phyloP scores from a whole-genome alignment of 352 stramenopile species.

The Globisporangium mamillatum region DNA sequence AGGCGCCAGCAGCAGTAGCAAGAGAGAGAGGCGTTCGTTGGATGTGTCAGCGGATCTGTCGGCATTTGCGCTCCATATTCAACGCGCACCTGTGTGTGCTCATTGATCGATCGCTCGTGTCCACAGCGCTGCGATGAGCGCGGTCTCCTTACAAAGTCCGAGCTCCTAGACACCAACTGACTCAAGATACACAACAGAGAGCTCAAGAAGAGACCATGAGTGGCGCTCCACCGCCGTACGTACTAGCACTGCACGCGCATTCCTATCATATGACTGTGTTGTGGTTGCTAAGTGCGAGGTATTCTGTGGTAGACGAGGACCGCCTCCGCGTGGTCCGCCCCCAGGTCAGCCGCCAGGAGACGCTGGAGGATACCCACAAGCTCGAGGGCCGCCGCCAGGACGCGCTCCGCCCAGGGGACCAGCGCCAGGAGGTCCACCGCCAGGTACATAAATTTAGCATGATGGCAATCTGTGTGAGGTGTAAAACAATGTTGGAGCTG shows the following conservation, averaged over 20 bases:
- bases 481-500: neutral
- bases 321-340: constrained; percentile 35
- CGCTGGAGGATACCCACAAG: constrained; percentile 43
- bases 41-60: neutral
- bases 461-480: neutral
- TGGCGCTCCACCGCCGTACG: constrained; percentile 27
- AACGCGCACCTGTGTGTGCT: neutral
- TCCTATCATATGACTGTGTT: too few relatives aligned
- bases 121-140: neutral
- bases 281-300: too few relatives aligned
- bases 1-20: neutral
- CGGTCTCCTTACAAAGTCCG: neutral
- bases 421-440: constrained; percentile 39
- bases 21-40: neutral
- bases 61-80: neutral
- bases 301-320: constrained; percentile 15
- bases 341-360: constrained; percentile 22
- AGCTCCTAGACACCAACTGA: neutral
- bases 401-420: constrained; percentile 28
- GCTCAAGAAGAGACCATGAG: constrained; percentile 20
- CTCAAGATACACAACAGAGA: neutral
- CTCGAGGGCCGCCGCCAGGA: constrained; percentile 49
- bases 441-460: constrained; percentile 24
- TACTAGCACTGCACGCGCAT: neutral
- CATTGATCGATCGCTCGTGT: neutral